Base-by-base conservation (phyloP, 2,329 filamentous ascomycete genomes). In the Alternaria consortialis region DNA sequence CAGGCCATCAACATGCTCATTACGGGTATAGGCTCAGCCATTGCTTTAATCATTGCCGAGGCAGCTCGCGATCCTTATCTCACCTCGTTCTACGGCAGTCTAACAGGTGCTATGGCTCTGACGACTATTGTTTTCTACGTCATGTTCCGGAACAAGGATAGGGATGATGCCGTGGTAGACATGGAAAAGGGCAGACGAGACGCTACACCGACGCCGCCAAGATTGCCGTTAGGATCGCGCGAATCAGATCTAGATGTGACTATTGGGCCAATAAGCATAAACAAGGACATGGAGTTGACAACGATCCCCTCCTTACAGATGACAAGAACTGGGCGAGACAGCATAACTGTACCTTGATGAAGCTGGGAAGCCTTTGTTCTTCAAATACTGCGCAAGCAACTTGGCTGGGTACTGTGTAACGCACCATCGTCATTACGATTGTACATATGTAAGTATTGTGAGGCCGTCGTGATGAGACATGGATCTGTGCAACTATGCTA, bases 1-100 rank as follows among this genome's bases (percentile, higher is more conserved):
- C 77, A 80, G 56, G 74, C 77, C 1, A 70, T 79, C 32, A 74
- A 66, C 40, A 67, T 77, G 32, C 63, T 80, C 8, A 67, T 75
- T 2, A 76, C 71, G 7, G 75, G 73, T 1, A 43, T 78, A 5
- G 77, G 75, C 1, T 76, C 74, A 7, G 66, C 65, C 1, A 52
- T 72, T 7, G 77, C 76, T 1, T 68, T 80, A 66, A 71, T 69
- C 0, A 56, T 78, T 5, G 72, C 74, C n/a, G 65, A 73, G 13
- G 67, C 72, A 15, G 70, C 75, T 2, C 70, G 56, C 9, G 74
- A 78, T 56, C 75, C 75, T 1, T 58, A 74, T 27, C 65, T 78
- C 29, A 63, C 74, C 7, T 62, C 62, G 7, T 67, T 76, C 32
- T 78, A 78, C 43, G 68, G 61, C 2, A 64, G 64, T 8, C 56